These are phyloP conservation scores for Penicillium oxalicum DNA, from an alignment of 2,329 filamentous ascomycete species.

Conservation along the genomic window DNA sequence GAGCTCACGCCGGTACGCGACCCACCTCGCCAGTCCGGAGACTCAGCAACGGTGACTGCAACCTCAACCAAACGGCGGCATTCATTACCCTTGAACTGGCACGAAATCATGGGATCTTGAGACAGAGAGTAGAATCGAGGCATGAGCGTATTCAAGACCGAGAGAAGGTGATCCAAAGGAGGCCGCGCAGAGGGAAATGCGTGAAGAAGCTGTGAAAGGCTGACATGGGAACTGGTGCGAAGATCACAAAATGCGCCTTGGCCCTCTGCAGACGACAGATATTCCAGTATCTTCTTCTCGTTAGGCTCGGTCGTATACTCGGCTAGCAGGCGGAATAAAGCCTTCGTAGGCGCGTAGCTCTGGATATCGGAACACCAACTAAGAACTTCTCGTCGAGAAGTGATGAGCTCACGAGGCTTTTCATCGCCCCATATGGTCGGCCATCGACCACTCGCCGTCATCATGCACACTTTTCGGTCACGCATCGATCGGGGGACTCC, in stretches of 20 bases:
- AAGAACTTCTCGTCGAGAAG: conserved; percentile 83
- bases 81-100: conserved; percentile 60
- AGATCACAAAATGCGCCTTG: conserved; percentile 92
- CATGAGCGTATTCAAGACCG: conserved; percentile 81
- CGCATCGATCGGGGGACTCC: conserved; percentile 75
- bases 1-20: conserved; percentile 79
- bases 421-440: conserved; percentile 98
- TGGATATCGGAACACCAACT: conserved; percentile 95
- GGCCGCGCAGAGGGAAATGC: conserved; percentile 91
- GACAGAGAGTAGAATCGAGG: conserved; percentile 97
- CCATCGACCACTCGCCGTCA: conserved; percentile 79
- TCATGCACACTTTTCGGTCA: conserved; percentile 73
- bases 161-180: conserved; percentile 74
- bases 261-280: conserved; percentile 81
- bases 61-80: conserved; percentile 82
- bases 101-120: conserved; percentile 83
- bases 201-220: conserved; percentile 74
- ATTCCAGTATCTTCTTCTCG: conserved; percentile 84
- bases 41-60: conserved; percentile 92
- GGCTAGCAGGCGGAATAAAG: conserved; percentile 74
- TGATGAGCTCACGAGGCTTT: conserved; percentile 73
- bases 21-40: conserved; percentile 67
- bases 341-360: conserved; percentile 85
- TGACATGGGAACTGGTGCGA: conserved; percentile 80
- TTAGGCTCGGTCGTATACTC: conserved; percentile 73